Evolutionary conservation across 148 eudicot genomes (phyloP), one percentile per base, ranked within the genome.

Genomic region (Rhododendron mucronatum): DNA sequence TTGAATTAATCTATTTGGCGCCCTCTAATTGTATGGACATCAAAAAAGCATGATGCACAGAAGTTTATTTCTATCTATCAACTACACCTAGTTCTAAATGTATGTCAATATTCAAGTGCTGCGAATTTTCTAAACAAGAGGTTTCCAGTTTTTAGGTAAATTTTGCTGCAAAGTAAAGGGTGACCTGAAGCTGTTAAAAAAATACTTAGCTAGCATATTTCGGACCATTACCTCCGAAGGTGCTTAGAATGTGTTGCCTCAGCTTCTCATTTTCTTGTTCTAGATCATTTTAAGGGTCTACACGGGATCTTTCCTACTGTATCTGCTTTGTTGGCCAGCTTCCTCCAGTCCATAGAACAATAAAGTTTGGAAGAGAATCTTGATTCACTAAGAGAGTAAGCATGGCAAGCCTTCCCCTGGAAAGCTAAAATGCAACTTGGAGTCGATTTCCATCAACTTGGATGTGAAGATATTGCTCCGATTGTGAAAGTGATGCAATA

Each of bases 341-440:
- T 53, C 59, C 45, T 28, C 14, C n/a, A 14, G 61, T 53, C 41
- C 39, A 16, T 9, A 33, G 63, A 15, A 30, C 35, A 28, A 28
- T 53, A 33, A 33, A 53, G 10, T 28, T 53, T 30, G 41, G 67
- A 20, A 51, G n/a, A 55, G 82, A 28, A 10, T 53, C 45, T 51
- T 81, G 23, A 33, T 81, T 35, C 26, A 30, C 67, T 81, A 16
- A 55, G 37, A 53, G 67, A 53, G 67, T 53, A 59, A 30, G 33
- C 65, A 81, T 81, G 82, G 65, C 44, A 81, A 55, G 63, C 83
- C 47, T 78, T 79, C 16, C 37, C 57, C 26, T 8, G 35, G 82
- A 48, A 80, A 26, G 50, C 16, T 37, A 28, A 75, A 75, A 35
- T 75, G 47, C 44, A 77, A 77, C 15, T 44, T 21, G 80, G 51